Percentiles rank a stretch among this genome's conserved stretches.
Evolutionary conservation across 805 yeast species (phyloP).

Genomic region (Teunomyces barrocoloradensis): DNA sequence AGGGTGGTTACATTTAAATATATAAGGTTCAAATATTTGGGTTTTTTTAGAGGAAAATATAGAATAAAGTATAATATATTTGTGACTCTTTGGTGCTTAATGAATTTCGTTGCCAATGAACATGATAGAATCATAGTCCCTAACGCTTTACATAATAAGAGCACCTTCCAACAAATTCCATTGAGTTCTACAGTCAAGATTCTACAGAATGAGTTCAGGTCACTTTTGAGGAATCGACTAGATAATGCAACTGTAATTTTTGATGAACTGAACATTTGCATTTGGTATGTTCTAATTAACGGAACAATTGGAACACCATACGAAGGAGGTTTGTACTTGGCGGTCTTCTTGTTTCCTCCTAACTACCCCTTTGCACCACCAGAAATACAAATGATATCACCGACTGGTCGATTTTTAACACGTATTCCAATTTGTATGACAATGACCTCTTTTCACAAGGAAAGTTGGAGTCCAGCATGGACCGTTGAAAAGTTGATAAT

Average conservation of each 20-base stretch:
- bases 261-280: constrained; percentile 12
- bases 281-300: constrained; percentile 15
- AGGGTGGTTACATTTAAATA: constrained; percentile 29
- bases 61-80: background rate
- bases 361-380: constrained; percentile 16
- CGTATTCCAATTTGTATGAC: constrained; percentile 13
- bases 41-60: background rate
- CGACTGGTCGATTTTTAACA: constrained; percentile 12
- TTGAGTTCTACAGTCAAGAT: background rate
- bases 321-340: constrained; percentile 15
- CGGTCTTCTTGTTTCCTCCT: constrained; percentile 13
- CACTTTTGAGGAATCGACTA: background rate
- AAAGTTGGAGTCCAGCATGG: constrained; percentile 17
- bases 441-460: constrained; percentile 13
- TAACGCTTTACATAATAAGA: constrained; percentile 3
- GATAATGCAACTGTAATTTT: background rate
- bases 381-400: constrained; percentile 19
- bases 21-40: background rate
- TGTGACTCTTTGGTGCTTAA: background rate
- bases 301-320: constrained; percentile 12
- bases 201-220: background rate
- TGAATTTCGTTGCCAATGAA: background rate
- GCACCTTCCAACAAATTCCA: background rate
- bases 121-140: background rate
- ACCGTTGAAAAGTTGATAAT: constrained; percentile 13